Conservation (phyloP, 257 asterid genomes). For the Coffea canephora region DNA sequence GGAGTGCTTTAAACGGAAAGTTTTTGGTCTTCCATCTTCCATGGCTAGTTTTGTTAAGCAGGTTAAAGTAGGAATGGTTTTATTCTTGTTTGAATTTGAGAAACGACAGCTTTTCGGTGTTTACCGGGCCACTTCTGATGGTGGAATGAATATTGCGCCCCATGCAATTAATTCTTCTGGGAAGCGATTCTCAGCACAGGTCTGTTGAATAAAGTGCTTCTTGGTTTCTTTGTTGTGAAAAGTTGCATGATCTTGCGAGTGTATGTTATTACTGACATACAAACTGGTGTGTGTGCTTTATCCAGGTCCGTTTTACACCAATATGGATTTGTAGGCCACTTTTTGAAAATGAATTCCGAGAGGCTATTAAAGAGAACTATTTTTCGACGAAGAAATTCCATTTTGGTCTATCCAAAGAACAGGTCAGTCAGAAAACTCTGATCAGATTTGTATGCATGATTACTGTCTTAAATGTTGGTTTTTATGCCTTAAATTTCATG, state of each 20-base stretch:
- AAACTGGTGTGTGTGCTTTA: slow-evolving; percentile 16
- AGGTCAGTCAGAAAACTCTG: slow-evolving; percentile 36
- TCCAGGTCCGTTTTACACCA: slow-evolving; percentile 57
- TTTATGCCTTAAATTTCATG: slow-evolving; percentile 10
- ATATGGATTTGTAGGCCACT: slow-evolving; percentile 77
- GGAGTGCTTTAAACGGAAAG: slow-evolving; percentile 49
- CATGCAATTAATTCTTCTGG: slow-evolving; percentile 54
- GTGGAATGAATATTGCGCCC: slow-evolving; percentile 60
- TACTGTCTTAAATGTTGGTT: slow-evolving; percentile 11
- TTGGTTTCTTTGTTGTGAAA: background rate
- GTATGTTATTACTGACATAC: background rate
- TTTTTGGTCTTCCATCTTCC: slow-evolving; percentile 64
- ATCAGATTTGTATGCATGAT: slow-evolving; percentile 7
- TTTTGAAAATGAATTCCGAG: slow-evolving; percentile 57
- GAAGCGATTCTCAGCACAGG: slow-evolving; percentile 68
- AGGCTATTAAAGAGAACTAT: slow-evolving; percentile 70
- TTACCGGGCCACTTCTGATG: slow-evolving; percentile 70
- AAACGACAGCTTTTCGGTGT: slow-evolving; percentile 76
- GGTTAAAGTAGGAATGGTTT: slow-evolving; percentile 71
- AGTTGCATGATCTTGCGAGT: background rate
- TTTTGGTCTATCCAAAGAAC: slow-evolving; percentile 65
- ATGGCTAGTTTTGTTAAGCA: slow-evolving; percentile 50
- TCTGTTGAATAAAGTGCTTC: slow-evolving; percentile 16
- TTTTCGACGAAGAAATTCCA: slow-evolving; percentile 58
- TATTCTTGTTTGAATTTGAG: slow-evolving; percentile 72